These are phyloP conservation scores for Tolypocladium amazonense DNA, from an alignment of 2,329 filamentous ascomycete genomes.

Conservation along the genomic window DNA sequence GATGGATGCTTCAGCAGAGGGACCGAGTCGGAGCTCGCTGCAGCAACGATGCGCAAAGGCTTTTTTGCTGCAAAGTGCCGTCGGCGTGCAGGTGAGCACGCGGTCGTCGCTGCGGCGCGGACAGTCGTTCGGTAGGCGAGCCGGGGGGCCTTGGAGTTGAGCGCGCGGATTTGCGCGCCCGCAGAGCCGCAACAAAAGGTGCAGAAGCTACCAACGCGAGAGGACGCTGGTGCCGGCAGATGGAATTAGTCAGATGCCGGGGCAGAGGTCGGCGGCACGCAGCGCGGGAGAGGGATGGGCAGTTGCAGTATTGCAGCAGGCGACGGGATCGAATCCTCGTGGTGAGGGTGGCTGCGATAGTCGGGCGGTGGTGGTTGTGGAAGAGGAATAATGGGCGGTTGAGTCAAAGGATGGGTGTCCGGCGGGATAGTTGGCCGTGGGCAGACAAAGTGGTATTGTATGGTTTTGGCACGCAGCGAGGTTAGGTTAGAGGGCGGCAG, in stretches of 20 bases:
- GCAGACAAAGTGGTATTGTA: background rate
- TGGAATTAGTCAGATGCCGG: background rate
- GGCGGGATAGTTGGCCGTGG: background rate
- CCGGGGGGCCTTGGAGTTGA: background rate
- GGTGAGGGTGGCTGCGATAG: background rate
- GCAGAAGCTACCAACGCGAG: background rate
- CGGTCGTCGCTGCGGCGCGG: background rate
- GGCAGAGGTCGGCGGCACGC: background rate
- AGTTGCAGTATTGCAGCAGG: background rate
- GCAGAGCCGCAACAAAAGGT: slow-evolving; percentile 2
- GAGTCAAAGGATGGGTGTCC: background rate
- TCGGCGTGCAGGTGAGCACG: background rate
- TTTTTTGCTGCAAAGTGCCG: background rate
- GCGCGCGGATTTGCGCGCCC: background rate
- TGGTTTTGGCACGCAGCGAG: background rate
- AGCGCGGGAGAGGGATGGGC: background rate
- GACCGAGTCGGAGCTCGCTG: background rate
- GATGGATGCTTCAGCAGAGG: background rate
- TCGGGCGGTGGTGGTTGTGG: background rate
- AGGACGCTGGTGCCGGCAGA: background rate
- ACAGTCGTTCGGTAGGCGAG: background rate
- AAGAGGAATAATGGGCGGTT: background rate
- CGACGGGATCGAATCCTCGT: background rate
- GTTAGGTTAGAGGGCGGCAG: background rate
- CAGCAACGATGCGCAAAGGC: background rate